These are phyloP conservation scores for Salvia hispanica DNA, from an alignment of 257 asterid species.

Conservation along the genomic window DNA sequence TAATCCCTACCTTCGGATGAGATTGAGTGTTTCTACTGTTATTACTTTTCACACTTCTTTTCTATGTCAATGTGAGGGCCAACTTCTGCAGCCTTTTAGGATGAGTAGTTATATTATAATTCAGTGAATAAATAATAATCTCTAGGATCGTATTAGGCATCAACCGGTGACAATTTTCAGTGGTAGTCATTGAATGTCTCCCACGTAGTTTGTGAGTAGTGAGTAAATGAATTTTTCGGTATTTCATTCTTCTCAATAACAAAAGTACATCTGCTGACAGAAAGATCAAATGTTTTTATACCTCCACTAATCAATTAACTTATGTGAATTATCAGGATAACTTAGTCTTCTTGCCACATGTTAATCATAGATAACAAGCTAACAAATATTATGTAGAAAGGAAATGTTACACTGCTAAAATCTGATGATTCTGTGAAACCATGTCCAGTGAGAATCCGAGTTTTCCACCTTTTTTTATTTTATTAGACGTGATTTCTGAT, in stretches of 20 bases:
- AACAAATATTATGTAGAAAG: background rate
- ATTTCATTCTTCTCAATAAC: background rate
- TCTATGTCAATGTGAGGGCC: background rate
- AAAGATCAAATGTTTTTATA: background rate
- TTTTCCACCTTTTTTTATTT: background rate
- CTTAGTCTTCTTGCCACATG: background rate
- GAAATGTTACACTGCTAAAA: constrained; percentile 3
- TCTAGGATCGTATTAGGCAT: background rate
- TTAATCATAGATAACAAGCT: constrained; percentile 14
- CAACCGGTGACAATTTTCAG: background rate
- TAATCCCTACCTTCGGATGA: background rate
- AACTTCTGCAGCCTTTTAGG: background rate
- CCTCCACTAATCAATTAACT: background rate
- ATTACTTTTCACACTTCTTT: background rate
- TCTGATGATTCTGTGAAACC: background rate
- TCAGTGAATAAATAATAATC: no score
- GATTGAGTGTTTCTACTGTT: background rate
- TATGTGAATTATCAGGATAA: background rate
- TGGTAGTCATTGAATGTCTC: background rate
- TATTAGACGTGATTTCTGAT: background rate
- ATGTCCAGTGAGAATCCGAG: background rate
- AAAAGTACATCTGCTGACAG: background rate
- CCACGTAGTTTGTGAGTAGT: background rate
- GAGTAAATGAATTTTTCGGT: background rate
- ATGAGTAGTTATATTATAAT: no score